Conservation (phyloP, 169 alveolate species). For the Neospora caninum region DNA sequence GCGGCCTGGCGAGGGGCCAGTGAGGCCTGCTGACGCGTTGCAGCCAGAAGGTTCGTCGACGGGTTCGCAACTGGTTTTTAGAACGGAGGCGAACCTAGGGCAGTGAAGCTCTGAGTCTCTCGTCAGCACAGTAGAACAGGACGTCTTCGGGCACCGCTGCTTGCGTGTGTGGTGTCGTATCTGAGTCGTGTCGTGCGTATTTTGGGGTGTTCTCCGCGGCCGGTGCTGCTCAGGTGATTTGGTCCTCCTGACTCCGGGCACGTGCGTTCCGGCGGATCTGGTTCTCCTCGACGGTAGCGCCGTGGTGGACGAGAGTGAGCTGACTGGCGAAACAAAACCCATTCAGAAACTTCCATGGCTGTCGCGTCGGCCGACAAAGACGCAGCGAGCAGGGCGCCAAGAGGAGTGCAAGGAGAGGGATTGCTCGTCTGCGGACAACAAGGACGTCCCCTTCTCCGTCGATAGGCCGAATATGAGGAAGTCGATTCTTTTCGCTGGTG, state of each 20-base stretch:
- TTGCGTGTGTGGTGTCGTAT: too few relatives aligned
- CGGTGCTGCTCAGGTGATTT: constrained; percentile 76
- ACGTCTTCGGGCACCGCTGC: too few relatives aligned
- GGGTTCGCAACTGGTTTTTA: too few relatives aligned
- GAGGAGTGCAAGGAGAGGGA: not conserved
- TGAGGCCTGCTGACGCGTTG: too few relatives aligned
- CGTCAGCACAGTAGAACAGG: too few relatives aligned
- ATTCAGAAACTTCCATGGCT: constrained; percentile 76
- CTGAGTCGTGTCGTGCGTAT: too few relatives aligned
- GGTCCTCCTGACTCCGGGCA: constrained; percentile 74
- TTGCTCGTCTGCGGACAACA: not conserved
- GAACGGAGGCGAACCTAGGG: too few relatives aligned
- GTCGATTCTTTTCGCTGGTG: not conserved
- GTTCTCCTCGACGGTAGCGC: constrained; percentile 84
- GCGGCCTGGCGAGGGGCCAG: not conserved
- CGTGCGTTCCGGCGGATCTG: constrained; percentile 88
- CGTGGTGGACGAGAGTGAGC: constrained; percentile 85
- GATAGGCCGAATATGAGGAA: not conserved
- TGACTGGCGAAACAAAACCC: constrained; percentile 91
- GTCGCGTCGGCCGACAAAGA: not conserved
- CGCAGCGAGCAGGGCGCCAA: not conserved
- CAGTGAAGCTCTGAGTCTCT: too few relatives aligned
- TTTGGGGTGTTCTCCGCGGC: too few relatives aligned
- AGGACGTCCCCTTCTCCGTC: not conserved
- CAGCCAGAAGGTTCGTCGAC: too few relatives aligned